Evolutionary conservation across 441 rosid genomes (phyloP).

Genomic region (Euphorbia corollata): DNA sequence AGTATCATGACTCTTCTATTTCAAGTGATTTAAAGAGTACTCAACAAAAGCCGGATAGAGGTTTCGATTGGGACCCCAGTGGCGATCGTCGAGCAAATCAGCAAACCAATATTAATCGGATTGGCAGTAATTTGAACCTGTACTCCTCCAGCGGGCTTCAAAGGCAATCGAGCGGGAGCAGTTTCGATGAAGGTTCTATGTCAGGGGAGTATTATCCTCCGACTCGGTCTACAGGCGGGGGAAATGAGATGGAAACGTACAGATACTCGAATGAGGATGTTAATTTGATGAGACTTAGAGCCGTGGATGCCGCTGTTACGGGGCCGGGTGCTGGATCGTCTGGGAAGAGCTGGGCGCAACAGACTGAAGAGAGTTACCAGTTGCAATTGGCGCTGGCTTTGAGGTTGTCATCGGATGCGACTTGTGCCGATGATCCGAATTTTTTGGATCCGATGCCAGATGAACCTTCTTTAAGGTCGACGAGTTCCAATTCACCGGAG

Average conservation of each 20-base stretch:
- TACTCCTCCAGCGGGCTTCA: conserved; percentile 53
- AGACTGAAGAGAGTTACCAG: conserved; percentile 99
- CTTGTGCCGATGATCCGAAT: conserved; percentile 86
- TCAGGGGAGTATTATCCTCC: conserved; percentile 79
- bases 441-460: conserved; percentile 81
- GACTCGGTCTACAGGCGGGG: conserved; percentile 49
- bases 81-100: conserved; percentile 46
- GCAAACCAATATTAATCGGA: conserved; percentile 36
- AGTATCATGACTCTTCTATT: conserved; percentile 50
- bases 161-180: conserved; percentile 93
- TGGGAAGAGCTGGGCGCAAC: conserved; percentile 96
- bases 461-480: conserved; percentile 45
- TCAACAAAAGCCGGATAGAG: conserved; percentile 31
- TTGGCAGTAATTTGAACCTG: conserved; percentile 31
- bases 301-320: conserved; percentile 33
- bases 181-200: conserved; percentile 86
- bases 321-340: conserved; percentile 28
- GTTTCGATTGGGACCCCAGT: conserved; percentile 54
- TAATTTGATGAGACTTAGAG: conserved; percentile 36
- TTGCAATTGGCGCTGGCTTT: conserved; percentile 91
- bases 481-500: conserved; percentile 54
- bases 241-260: conserved; percentile 49
- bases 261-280: conserved; percentile 55
- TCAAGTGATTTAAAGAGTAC: conserved; percentile 46
- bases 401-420: conserved; percentile 76